Evolutionary conservation across 257 asterid genomes (phyloP), one percentile per base, ranked within the genome.

Genomic region (Marsdenia floribunda): DNA sequence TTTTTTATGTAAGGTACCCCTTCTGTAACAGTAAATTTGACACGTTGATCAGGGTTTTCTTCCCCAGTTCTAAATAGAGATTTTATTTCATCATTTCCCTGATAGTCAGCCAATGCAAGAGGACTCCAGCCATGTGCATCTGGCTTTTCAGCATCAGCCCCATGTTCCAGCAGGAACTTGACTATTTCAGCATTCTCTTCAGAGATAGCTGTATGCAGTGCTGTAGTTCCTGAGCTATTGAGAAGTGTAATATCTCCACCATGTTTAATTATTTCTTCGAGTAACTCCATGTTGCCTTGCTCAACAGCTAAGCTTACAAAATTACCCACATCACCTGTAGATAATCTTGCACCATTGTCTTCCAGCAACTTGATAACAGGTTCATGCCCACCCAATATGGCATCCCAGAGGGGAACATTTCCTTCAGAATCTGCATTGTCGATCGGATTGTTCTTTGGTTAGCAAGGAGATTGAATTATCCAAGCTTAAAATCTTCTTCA

Each of bases 361-460:
- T 73, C 66, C 59, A 91, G 90, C 52, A 82, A 40, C 75, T 81
- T 85, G 42, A 87, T 81, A 42, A 86, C 82, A 1, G 83, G 26
- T 22, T 88, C 83, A 40, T 89, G 91, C 77, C 82, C 79, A 55
- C 85, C 91, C 79, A 83, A 49, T 64, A 93, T 67, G 68, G 98
- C 97, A 46, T 91, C 93, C 97, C 97, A 88, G 18, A 91, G 75
- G 6, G 98, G 95, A 72, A 91, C 94, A 57, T 78, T 81, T 58
- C 96, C 98, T 76, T 92, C 98, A 4, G 88, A 81, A 86, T 92
- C 96, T 88, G 90, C 82, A 80, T 5, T 35, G 68, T 19, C n/a
- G n/a, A n/a, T n/a, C 5, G 35, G 61, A 21, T 24, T 19, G 6
- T 58, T 15, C 26, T 9, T 69, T 69, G 0, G 38, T 40, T 22